Evolutionary conservation across 805 yeast genomes (phyloP).

Genomic region (Zygosaccharomyces bailii): DNA sequence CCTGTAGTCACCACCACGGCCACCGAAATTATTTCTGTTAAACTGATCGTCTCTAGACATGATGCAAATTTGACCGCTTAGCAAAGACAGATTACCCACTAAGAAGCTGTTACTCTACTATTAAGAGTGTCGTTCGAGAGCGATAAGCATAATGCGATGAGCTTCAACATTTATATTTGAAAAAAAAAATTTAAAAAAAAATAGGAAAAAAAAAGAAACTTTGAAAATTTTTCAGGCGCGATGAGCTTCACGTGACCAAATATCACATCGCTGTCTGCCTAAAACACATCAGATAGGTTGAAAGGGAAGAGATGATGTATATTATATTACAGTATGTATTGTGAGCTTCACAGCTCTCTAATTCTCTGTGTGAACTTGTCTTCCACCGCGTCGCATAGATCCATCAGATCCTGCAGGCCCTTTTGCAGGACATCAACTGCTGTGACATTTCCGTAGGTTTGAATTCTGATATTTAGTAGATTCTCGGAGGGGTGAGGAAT

Average conservation of each 20-base stretch:
- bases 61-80: not conserved
- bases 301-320: not conserved
- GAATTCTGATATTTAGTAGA: slow-evolving; percentile 84
- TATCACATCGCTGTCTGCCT: too few species aligned
- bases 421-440: slow-evolving; percentile 92
- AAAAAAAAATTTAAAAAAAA: not conserved
- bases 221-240: slow-evolving; percentile 8
- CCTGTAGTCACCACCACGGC: slow-evolving; percentile 42
- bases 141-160: slow-evolving; percentile 4
- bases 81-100: not conserved
- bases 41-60: slow-evolving; percentile 37
- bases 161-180: slow-evolving; percentile 1
- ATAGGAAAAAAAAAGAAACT: not conserved
- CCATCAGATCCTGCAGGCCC: slow-evolving; percentile 82
- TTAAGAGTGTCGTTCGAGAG: not conserved
- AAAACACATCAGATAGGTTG: slow-evolving; percentile 2
- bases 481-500: slow-evolving; percentile 98
- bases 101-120: not conserved
- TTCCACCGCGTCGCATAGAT: slow-evolving; percentile 80
- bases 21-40: slow-evolving; percentile 36
- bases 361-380: slow-evolving; percentile 69
- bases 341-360: slow-evolving; percentile 38
- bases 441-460: slow-evolving; percentile 83
- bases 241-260: slow-evolving; percentile 4
- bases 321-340: not conserved